Base-by-base conservation (phyloP, 345 rosid species). In the Eucalyptus paniculata region DNA sequence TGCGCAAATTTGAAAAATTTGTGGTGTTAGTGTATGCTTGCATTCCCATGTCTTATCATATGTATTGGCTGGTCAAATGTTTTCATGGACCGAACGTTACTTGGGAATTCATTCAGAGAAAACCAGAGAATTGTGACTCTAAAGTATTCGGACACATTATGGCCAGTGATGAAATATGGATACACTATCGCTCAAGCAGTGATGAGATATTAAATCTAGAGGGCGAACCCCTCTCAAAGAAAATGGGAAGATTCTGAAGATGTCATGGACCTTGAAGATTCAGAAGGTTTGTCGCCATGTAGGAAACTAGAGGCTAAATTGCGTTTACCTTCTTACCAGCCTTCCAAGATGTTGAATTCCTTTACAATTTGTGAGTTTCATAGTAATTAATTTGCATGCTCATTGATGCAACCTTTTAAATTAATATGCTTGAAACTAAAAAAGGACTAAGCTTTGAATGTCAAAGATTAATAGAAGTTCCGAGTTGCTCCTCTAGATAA, bases 131-230 rank as follows among this genome's bases (percentile, higher is more conserved):
- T 44, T 44, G 45, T 2, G 1, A 1, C 45, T 44, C 45, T 44
- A 8, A 44, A 8, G 9, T 44, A 44, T 44, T 44, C 9, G 1
- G 45, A 44, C 45, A 44, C 45, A 44, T 44, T 44, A 2, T 44
- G 45, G 10, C 45, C 1, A 0, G 18, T 50, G 51, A 50, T 50
- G 51, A 1, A 50, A 15, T 15, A 50, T 50, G 6, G 51, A 50
- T 50, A 50, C 0, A 50, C 18, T 15, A 50, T 50, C 0, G 7
- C 0, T 50, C 0, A 50, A 50, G 7, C 3, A 15, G 0, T 50
- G 7, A 50, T 50, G 51, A 50, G 51, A 50, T 50, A 50, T 15
- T 50, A 50, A 50, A 50, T 1, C 7, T 1, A 50, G 7, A 50
- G 18, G 0, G 18, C 51, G 51, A 50, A 50, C 1, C 0, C 0